Base-by-base conservation (phyloP, 1,284 basidiomycete species). In the Sanghuangporus baumii region DNA sequence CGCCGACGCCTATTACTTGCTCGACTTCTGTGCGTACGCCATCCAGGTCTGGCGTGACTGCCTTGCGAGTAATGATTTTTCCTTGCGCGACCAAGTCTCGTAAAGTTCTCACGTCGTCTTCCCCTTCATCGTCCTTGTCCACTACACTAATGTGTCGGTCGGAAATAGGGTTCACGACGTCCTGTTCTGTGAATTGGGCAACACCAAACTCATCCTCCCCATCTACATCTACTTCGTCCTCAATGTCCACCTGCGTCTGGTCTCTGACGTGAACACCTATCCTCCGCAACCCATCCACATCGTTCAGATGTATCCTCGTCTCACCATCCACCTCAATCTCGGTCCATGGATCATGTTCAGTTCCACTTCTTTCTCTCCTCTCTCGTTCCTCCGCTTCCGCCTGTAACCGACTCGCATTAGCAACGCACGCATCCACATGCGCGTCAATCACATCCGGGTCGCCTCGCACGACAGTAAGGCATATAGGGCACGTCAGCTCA, bases 171-270 rank as follows among this genome's bases (percentile, higher is more conserved):
- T 55, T 63, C 26, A 88, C 73, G 43, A 91, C 76, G 68, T 92
- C 89, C 1, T 79, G 77, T 71, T 91, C 89, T 6, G 83, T 85
- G 71, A 92, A 92, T 68, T 92, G 90, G 0, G 80, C 77, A 16
- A 80, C 81, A 1, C 89, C 89, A 69, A 84, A 92, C 62, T 84
- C 81, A 68, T 91, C 89, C 61, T 89, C 88, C 2, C 89, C 90
- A 65, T 91, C 89, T 6, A 92, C 77, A 66, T 92, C 89, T 7
- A 91, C 77, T 37, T 90, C 89, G 26, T 88, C 88, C 16, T 92
- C 90, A 1, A 89, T 79, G 66, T 91, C 89, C 63, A 81, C 76
- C 18, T 80, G 76, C 18, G 78, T 72, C 7, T 72, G 74, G 67
- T 84, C 77, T 41, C 87, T 82, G 12, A 84, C 79, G 65, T 84